Conservation (phyloP, 2,329 filamentous ascomycete genomes). For the Botryosphaeria dothidea region DNA sequence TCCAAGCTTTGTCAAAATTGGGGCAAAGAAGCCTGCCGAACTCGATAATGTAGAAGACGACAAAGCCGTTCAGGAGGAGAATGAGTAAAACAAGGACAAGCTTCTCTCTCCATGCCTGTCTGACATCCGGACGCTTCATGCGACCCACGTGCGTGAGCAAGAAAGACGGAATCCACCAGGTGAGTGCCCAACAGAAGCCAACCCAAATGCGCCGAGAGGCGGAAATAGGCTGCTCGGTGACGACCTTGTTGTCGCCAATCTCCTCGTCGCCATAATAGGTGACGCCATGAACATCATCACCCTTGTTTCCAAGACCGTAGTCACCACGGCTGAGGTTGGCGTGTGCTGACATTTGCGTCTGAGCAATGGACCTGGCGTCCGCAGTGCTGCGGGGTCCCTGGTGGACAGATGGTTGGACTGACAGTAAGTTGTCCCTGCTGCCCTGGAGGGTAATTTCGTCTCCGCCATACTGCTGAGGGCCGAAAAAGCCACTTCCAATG, state of each 20-base stretch:
- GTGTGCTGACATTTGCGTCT: conserved; percentile 64
- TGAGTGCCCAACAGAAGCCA: conserved; percentile 77
- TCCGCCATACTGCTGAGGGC: conserved; percentile 48
- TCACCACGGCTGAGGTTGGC: conserved; percentile 62
- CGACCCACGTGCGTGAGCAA: conserved; percentile 78
- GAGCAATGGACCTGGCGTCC: conserved; percentile 46
- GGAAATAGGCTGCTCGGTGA: conserved; percentile 69
- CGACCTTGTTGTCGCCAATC: conserved; percentile 71
- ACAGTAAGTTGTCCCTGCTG: conserved; percentile 72
- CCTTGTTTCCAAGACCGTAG: conserved; percentile 85
- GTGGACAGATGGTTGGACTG: conserved; percentile 47
- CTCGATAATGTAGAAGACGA: conserved; percentile 89
- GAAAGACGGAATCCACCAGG: conserved; percentile 93
- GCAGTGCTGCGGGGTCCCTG: conserved; percentile 48
- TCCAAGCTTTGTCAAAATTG: conserved; percentile 89
- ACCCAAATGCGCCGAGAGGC: conserved; percentile 75
- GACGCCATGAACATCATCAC: conserved; percentile 61
- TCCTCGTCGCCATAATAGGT: conserved; percentile 76
- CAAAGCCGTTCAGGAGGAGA: conserved; percentile 72
- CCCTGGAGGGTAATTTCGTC: conserved; percentile 63
- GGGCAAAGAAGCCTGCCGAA: conserved; percentile 88
- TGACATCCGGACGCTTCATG: conserved; percentile 96
- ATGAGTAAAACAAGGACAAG: conserved; percentile 81
- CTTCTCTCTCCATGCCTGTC: conserved; percentile 97
- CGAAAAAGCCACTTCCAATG: conserved; percentile 67